A percentile compares a stretch with the other conserved stretches of the same genome.
These are phyloP conservation scores for Parafenestella ontariensis DNA, from an alignment of 2,329 filamentous ascomycete species.

Conservation along the genomic window DNA sequence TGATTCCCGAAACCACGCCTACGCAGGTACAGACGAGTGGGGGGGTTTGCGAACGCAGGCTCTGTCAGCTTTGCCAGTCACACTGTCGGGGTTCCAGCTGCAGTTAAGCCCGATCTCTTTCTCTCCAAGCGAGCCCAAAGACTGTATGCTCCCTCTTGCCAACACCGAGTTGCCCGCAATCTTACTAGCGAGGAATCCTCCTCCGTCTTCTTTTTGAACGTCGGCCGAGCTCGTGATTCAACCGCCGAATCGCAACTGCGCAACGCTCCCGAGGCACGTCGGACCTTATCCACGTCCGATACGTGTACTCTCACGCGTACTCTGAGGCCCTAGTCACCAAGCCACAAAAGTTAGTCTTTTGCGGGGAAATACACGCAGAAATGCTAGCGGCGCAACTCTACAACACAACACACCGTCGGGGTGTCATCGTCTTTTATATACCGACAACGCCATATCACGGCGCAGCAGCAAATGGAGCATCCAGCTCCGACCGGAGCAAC, in stretches of 20 bases:
- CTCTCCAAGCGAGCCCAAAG: not conserved
- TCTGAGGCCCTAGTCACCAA: not conserved
- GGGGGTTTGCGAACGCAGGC: not conserved
- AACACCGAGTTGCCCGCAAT: not conserved
- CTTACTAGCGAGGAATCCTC: not conserved
- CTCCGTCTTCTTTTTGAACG: not conserved
- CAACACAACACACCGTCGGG: not conserved
- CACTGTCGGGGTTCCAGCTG: not conserved
- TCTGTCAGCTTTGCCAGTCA: not conserved
- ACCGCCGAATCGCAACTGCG: not conserved
- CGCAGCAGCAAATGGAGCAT: not conserved
- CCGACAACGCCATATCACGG: not conserved
- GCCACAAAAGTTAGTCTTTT: not conserved
- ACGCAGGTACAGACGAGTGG: not conserved
- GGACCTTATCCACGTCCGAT: not conserved
- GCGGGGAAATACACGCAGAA: not conserved
- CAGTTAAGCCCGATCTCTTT: not conserved
- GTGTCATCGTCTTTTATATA: not conserved
- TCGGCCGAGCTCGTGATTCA: not conserved
- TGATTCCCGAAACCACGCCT: not conserved
- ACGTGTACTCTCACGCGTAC: not conserved
- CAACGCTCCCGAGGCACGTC: not conserved
- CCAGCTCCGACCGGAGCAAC: constrained; percentile 1
- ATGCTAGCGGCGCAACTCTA: not conserved
- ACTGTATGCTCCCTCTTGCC: not conserved